phyloP scores from a whole-genome alignment of 1,284 basidiomycete genomes.

The Marasmius oreades region DNA sequence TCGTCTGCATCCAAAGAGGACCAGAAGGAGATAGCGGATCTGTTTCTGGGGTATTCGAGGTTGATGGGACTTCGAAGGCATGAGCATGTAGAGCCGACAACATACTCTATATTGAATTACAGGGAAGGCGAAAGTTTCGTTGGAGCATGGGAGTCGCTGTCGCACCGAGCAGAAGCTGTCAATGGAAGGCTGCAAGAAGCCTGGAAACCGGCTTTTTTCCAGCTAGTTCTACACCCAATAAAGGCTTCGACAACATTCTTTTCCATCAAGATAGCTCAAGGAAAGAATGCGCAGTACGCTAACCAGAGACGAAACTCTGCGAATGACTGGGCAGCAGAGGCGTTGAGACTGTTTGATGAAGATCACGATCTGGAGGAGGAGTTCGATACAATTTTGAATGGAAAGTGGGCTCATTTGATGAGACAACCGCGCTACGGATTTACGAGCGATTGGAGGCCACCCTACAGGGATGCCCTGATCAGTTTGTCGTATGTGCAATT shows the following conservation, averaged over 20 bases:
- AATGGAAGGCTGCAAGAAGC: neutral
- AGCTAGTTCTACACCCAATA: slow-evolving; percentile 11
- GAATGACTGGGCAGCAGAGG: slow-evolving; percentile 6
- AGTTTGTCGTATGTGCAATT: slow-evolving; percentile 9
- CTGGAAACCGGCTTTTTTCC: slow-evolving; percentile 6
- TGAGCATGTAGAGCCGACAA: slow-evolving; percentile 1
- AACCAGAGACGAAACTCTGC: slow-evolving; percentile 9
- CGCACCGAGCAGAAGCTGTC: neutral
- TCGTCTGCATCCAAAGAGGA: neutral
- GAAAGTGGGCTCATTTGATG: slow-evolving; percentile 9
- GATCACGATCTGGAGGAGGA: slow-evolving; percentile 8
- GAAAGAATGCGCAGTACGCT: slow-evolving; percentile 5
- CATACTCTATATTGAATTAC: slow-evolving; percentile 7
- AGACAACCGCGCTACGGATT: slow-evolving; percentile 9
- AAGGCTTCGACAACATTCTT: slow-evolving; percentile 7
- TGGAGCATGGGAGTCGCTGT: slow-evolving; percentile 1
- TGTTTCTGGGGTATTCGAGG: neutral
- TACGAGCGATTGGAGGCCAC: neutral
- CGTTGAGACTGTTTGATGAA: slow-evolving; percentile 6
- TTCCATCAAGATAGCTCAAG: slow-evolving; percentile 1
- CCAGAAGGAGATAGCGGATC: neutral
- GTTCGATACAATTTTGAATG: slow-evolving; percentile 7
- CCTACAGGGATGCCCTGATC: slow-evolving; percentile 7
- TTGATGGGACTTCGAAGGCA: slow-evolving; percentile 4
- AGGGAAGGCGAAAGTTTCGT: slow-evolving; percentile 3